Evolutionary conservation across 1,139 yeast genomes (phyloP), one percentile per base, ranked within the genome.

Genomic region (Hansenula sp.): DNA sequence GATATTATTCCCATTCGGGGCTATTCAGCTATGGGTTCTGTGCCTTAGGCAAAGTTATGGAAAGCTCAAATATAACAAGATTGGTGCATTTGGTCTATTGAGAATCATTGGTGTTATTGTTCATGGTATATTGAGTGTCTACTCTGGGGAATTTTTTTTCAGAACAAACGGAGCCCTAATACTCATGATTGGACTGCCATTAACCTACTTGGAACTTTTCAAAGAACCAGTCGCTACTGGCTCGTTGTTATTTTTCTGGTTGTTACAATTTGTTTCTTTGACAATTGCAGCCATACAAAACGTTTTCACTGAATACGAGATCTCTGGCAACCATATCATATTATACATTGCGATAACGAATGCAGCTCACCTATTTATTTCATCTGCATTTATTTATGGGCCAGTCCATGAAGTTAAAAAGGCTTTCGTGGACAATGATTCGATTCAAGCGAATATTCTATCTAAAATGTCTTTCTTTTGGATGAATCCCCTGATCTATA

Each of bases 401-500:
- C 82, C 84, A 5, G 70, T 76, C 6, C 57, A 59, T 6, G 79
- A 76, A 51, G 63, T 79, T 31, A 41, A 57, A 7, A 70, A 70
- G 7, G 68, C 67, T 49, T 76, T 60, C 45, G 33, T 57, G 3
- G 59, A 58, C 15, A 51, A 50, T 8, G 58, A 71, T 7, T 52
- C 61, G n/a, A 61, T 63, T 2, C 76, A 79, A 33, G 63, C 60
- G 8, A 76, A 79, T 51, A 52, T 78, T n/a, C 54, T 79, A 19
- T 76, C 81, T 5, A 62, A 65, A 38, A 54, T 78, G 27, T 77
- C 85, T 0, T 81, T 78, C 51, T 67, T 76, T 9, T 81, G 86
- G 86, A 77, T 82, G 83, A 81, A 80, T 53, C 67, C 65, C 1
- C 55, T 82, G 47, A 73, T 82, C 32, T 55, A 59, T 24, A 72